Percentiles rank a stretch among this genome's conserved stretches.
These are phyloP conservation scores for Fusarium mangiferae DNA, from an alignment of 2,329 filamentous ascomycete species.

Conservation along the genomic window DNA sequence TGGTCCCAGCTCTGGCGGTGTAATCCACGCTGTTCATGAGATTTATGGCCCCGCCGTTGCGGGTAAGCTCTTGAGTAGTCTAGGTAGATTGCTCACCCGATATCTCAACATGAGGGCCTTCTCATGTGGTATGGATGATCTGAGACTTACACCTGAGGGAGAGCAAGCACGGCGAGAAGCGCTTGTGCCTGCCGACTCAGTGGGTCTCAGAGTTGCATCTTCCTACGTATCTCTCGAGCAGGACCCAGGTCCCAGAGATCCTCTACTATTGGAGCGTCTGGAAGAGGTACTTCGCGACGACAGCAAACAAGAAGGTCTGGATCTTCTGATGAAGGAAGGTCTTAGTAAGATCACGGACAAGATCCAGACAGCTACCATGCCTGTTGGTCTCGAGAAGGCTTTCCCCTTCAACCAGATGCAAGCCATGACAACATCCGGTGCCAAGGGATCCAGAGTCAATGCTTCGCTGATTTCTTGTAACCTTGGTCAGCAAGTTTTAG, in stretches of 20 bases:
- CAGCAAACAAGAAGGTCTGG: conserved; percentile 88
- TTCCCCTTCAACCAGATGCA: conserved; percentile 99
- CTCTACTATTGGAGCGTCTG: conserved; percentile 79
- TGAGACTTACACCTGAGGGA: conserved; percentile 83
- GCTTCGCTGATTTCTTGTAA: conserved; percentile 98
- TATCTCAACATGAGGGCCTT: conserved; percentile 94
- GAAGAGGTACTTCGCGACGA: conserved; percentile 94
- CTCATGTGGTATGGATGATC: conserved; percentile 96
- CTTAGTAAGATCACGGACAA: conserved; percentile 77
- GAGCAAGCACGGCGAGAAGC: conserved; percentile 76
- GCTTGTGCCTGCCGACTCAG: conserved; percentile 71
- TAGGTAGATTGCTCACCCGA: conserved; percentile 89
- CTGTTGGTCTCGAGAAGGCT: conserved; percentile 83
- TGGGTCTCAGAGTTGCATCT: conserved; percentile 83
- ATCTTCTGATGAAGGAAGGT: conserved; percentile 82
- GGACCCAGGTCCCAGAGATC: conserved; percentile 70
- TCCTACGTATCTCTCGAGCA: conserved; percentile 88
- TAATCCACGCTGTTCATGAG: conserved; percentile 93
- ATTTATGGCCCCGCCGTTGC: conserved; percentile 89
- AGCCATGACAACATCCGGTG: conserved; percentile 95
- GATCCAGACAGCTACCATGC: conserved; percentile 83
- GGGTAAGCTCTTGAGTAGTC: conserved; percentile 86
- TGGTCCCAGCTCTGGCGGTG: conserved; percentile 84
- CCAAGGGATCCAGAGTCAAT: conserved; percentile 92
- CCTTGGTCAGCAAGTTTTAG: conserved; percentile 93